Conservation (phyloP, 75 land plant genomes). For the Cupressus sempervirens region DNA sequence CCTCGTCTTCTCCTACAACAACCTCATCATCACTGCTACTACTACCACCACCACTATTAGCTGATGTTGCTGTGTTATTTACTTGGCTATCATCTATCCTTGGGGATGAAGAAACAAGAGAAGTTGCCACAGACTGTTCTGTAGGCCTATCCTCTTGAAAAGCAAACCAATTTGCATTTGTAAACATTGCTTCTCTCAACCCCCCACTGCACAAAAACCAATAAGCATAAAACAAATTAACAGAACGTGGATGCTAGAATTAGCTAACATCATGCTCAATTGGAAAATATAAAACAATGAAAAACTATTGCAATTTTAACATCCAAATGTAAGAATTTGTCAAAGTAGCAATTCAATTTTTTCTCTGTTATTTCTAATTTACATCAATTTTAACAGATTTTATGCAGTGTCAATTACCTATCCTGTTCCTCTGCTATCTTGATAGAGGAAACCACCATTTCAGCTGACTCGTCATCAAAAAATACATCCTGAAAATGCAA, state of each 20-base stretch:
- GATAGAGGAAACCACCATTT: constrained; percentile 91
- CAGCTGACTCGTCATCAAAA: constrained; percentile 98
- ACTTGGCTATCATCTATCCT: constrained; percentile 28
- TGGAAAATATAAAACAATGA: not conserved
- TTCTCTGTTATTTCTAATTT: not conserved
- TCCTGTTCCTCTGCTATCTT: constrained; percentile 93
- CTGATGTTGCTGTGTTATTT: constrained; percentile 14
- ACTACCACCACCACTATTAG: constrained; percentile 22
- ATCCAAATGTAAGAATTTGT: not conserved
- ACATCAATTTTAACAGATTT: not conserved
- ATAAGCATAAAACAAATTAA: not conserved
- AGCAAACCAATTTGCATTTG: constrained; percentile 93
- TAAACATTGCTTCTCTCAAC: constrained; percentile 38
- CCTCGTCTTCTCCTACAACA: constrained; percentile 57
- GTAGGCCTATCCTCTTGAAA: constrained; percentile 64
- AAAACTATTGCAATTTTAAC: not conserved
- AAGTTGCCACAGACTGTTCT: constrained; percentile 30
- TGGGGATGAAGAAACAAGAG: constrained; percentile 50
- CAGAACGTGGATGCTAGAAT: not conserved
- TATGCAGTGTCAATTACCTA: constrained; percentile 42
- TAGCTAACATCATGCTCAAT: not conserved
- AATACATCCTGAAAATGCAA: constrained; percentile 79
- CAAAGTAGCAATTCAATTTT: not conserved
- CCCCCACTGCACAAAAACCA: constrained; percentile 43
- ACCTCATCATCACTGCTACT: constrained; percentile 36